Percentiles rank a stretch among this genome's conserved stretches.
Conservation (phyloP, 108 stramenopile genomes). For the Epipyxis sp. region DNA sequence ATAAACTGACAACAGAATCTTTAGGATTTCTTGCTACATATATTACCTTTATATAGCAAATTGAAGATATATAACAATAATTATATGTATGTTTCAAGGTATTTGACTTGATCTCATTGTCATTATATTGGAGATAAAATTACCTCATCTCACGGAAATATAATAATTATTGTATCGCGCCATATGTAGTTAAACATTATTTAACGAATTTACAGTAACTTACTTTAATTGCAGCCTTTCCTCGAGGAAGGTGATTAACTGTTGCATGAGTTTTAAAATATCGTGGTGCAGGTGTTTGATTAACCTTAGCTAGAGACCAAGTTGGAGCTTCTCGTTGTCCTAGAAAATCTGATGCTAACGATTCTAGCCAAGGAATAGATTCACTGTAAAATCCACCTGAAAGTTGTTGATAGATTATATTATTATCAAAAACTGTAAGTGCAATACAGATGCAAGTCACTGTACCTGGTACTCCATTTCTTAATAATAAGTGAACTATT, state of each 20-base stretch:
- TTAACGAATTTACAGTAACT: too few relatives aligned
- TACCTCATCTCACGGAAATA: too few relatives aligned
- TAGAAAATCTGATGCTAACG: conserved; percentile 21
- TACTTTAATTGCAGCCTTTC: conserved; percentile 32
- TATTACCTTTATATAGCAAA: conserved; percentile 43
- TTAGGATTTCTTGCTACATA: conserved; percentile 47
- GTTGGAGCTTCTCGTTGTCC: conserved; percentile 36
- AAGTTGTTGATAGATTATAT: too few relatives aligned
- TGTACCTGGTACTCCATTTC: conserved; percentile 41
- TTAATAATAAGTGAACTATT: conserved; percentile 39
- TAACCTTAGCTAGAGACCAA: conserved; percentile 39
- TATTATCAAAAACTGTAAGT: too few relatives aligned
- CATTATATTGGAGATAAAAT: too few relatives aligned
- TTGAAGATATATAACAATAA: too few relatives aligned
- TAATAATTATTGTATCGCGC: too few relatives aligned
- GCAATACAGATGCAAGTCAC: too few relatives aligned
- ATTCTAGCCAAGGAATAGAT: conserved; percentile 48
- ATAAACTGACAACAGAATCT: conserved; percentile 48
- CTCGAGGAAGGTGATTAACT: conserved; percentile 37
- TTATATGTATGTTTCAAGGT: too few relatives aligned
- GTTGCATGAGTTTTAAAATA: conserved; percentile 53
- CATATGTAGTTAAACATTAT: too few relatives aligned
- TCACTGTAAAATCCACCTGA: conserved; percentile 44
- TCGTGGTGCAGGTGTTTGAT: conserved; percentile 20
- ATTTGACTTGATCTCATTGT: too few relatives aligned